phyloP scores from a whole-genome alignment of 805 yeast genomes.

The Myxozyma sirexii region DNA sequence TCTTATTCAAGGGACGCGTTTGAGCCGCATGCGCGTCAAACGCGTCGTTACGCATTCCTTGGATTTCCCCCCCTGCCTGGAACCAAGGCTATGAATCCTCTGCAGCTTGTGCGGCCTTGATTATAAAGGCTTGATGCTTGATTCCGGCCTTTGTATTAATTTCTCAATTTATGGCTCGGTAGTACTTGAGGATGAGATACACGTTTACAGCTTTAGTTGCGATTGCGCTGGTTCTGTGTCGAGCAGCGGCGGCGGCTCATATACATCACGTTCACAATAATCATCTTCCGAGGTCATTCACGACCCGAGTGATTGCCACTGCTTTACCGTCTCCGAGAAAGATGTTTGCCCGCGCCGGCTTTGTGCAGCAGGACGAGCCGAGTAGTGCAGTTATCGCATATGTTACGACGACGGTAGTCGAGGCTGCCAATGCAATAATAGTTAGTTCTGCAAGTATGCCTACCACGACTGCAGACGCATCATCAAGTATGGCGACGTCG shows the following conservation, averaged over 20 bases:
- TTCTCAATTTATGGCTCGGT: no score
- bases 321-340: neutral
- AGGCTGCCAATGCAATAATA: neutral
- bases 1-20: constrained; percentile 1
- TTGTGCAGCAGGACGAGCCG: constrained; percentile 2
- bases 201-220: neutral
- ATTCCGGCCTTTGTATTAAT: neutral
- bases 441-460: neutral
- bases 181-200: no score
- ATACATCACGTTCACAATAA: neutral
- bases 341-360: neutral
- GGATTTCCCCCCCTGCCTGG: neutral
- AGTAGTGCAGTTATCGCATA: neutral
- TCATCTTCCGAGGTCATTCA: neutral
- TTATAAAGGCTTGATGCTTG: neutral
- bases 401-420: neutral
- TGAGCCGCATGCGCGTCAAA: neutral
- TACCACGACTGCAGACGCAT: neutral
- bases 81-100: neutral
- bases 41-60: neutral
- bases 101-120: neutral
- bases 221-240: neutral
- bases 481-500: neutral
- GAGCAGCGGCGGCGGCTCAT: neutral
- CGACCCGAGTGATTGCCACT: neutral